A percentile compares a stretch with the other conserved stretches of the same genome.
Evolutionary conservation across 768 basidiomycete species (phyloP).

Genomic region (Baorangia bicolor): DNA sequence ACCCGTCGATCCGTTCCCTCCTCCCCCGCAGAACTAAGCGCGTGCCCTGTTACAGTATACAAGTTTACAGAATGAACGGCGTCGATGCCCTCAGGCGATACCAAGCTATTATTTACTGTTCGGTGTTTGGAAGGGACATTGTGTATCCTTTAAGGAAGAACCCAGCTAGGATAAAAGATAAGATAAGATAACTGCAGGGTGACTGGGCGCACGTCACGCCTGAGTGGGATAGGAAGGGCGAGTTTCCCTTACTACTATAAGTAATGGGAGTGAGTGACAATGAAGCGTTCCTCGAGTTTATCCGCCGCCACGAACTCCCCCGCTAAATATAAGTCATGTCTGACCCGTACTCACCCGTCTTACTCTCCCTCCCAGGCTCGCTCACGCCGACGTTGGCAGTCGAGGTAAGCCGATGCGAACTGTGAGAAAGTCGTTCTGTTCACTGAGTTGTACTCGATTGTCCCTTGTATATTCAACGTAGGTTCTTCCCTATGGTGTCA

Average conservation of each 20-base stretch:
- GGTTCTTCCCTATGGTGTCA: constrained; percentile 67
- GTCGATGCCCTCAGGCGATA: neutral
- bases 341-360: constrained; percentile 46
- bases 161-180: neutral
- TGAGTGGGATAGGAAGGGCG: neutral
- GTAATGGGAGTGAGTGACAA: neutral
- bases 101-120: neutral
- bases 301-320: neutral
- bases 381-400: constrained; percentile 57
- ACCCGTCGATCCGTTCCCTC: neutral
- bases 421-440: constrained; percentile 2
- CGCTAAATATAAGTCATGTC: constrained; percentile 28
- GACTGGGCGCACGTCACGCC: neutral
- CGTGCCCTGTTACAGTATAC: constrained; percentile 19
- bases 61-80: constrained; percentile 25
- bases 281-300: too few species aligned
- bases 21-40: neutral
- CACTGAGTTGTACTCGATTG: neutral
- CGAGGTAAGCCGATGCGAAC: constrained; percentile 45
- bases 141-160: neutral
- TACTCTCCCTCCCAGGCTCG: constrained; percentile 49
- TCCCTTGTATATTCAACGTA: constrained; percentile 20
- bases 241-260: neutral
- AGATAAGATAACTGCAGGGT: constrained; percentile 9
- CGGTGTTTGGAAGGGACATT: neutral